Evolutionary conservation across 78 protist species (phyloP).

Genomic region (Ministeria vibrans): DNA sequence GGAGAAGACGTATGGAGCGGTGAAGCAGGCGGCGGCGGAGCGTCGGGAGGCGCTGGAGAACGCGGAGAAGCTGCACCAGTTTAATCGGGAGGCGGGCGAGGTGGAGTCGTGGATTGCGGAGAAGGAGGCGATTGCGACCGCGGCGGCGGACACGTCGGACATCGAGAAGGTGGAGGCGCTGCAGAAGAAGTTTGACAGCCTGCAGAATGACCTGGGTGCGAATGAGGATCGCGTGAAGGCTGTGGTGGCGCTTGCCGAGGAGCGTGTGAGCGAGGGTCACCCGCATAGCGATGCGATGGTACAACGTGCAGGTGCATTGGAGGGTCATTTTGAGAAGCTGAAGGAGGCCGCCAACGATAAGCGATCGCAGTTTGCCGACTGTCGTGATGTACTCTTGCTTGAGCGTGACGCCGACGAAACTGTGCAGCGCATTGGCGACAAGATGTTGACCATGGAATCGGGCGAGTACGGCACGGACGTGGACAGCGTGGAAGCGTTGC

Average conservation of each 20-base stretch:
- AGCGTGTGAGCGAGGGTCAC: background rate
- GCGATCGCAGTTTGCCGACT: background rate
- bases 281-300: background rate
- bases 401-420: conserved; percentile 7
- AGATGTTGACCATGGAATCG: background rate
- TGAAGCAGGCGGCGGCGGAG: background rate
- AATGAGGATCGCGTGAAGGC: background rate
- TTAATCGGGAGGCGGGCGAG: background rate
- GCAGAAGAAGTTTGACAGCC: background rate
- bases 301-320: background rate
- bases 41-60: background rate
- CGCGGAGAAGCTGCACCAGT: background rate
- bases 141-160: background rate
- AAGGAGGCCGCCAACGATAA: background rate
- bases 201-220: background rate
- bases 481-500: background rate
- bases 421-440: background rate
- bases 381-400: background rate
- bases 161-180: background rate
- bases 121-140: background rate
- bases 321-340: background rate
- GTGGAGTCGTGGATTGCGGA: background rate
- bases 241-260: background rate
- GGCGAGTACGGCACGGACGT: background rate
- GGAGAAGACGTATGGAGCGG: background rate